phyloP scores from a whole-genome alignment of 148 eudicot genomes.

The Linanthus parryae region DNA sequence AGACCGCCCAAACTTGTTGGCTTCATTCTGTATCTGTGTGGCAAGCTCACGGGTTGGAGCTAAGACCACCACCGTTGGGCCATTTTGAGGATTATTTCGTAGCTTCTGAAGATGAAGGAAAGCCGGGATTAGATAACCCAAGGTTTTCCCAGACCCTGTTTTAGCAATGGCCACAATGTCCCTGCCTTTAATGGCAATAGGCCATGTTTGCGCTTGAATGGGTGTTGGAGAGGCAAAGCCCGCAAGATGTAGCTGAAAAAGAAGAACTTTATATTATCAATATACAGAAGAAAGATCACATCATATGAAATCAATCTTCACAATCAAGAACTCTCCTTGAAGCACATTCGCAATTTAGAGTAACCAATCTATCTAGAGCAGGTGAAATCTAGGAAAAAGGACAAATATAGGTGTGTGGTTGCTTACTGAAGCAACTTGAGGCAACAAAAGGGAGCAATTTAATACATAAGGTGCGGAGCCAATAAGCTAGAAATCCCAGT shows the following conservation, averaged over 20 bases:
- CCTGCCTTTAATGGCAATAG: conserved; percentile 78
- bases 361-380: conserved; percentile 6
- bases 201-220: conserved; percentile 99
- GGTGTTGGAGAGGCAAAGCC: conserved; percentile 95
- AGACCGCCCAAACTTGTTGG: conserved; percentile 80
- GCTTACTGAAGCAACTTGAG: conserved; percentile 99
- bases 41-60: conserved; percentile 99
- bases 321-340: conserved; percentile 1
- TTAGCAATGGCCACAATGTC: conserved; percentile 99
- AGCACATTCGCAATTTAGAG: not conserved
- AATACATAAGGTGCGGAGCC: conserved; percentile 73
- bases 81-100: conserved; percentile 66
- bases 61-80: conserved; percentile 89
- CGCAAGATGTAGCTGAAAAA: conserved; percentile 70
- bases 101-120: conserved; percentile 71
- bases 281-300: not conserved
- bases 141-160: conserved; percentile 97
- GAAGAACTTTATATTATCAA: not conserved
- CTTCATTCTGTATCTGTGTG: conserved; percentile 91
- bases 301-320: not conserved
- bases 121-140: conserved; percentile 93
- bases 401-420: conserved; percentile 51
- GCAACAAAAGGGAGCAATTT: conserved; percentile 86
- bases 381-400: conserved; percentile 16
- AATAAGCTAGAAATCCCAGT: conserved; percentile 87